Conservation (phyloP, 106 monocot genomes). For the Dioscorea alata region DNA sequence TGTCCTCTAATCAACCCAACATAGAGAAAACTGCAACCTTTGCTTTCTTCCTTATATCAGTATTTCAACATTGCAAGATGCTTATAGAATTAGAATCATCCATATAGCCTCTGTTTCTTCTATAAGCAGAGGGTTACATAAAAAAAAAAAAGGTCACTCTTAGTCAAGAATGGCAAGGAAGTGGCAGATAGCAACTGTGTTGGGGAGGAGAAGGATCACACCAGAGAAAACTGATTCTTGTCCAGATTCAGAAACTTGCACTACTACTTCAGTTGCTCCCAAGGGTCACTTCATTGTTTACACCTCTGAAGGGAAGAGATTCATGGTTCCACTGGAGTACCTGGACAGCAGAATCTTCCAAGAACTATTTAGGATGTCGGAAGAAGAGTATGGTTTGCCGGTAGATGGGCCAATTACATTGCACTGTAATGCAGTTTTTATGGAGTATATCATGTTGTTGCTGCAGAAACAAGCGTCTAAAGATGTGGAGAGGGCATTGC, state of each 20-base stretch:
- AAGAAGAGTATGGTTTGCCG: slow-evolving; percentile 21
- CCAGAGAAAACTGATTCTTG: too few relatives aligned
- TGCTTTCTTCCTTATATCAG: too few relatives aligned
- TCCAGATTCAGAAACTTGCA: not conserved
- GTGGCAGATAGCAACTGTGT: not conserved
- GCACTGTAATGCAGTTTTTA: slow-evolving; percentile 5
- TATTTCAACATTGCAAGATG: too few relatives aligned
- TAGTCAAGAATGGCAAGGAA: not conserved
- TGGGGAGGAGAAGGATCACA: not conserved
- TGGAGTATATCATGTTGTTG: slow-evolving; percentile 10
- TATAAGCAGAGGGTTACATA: not conserved
- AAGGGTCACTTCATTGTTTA: slow-evolving; percentile 22
- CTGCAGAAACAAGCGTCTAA: not conserved
- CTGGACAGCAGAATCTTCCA: slow-evolving; percentile 4
- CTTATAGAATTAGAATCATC: not conserved
- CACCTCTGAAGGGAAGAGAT: slow-evolving; percentile 15
- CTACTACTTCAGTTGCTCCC: not conserved
- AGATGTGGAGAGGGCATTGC: slow-evolving; percentile 3
- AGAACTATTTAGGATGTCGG: slow-evolving; percentile 20
- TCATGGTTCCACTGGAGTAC: slow-evolving; percentile 17
- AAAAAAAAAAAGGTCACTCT: not conserved
- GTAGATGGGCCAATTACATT: slow-evolving; percentile 12
- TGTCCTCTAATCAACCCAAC: not conserved
- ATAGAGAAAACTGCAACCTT: too few relatives aligned
- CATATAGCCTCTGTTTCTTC: not conserved